Evolutionary conservation across 805 yeast genomes (phyloP), one percentile per base, ranked within the genome.

Genomic region (Wickerhamomyces queroliae): DNA sequence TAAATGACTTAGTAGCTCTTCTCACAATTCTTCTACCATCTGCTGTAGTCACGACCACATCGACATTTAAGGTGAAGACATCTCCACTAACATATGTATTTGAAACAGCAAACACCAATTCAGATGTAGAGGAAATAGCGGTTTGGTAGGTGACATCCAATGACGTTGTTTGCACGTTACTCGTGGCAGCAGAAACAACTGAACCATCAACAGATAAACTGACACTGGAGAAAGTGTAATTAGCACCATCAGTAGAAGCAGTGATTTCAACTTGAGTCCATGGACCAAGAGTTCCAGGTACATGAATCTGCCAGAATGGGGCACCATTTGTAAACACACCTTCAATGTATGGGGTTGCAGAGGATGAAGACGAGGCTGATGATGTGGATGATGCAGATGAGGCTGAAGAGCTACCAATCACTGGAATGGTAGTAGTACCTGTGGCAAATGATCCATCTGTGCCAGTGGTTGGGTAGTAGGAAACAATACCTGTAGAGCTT

Each of bases 1-100:
- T 20, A 11, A 21, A 33, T 10, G 33, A 7, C 15, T 28, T 6
- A 8, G 26, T 24, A 18, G 35, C 41, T 38, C 36, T 28, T 28
- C 21, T 31, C 16, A 35, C n/a, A n/a, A 19, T 23, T 74, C 2
- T 63, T 18, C n/a, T 15, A 13, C 19, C 26, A n/a, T 19, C 23
- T 17, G 35, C 19, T 13, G 22, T 11, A 11, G 21, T 31, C 4
- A 18, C n/a, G 7, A 18, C 16, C n/a, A 29, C 21, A 11, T 16
- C 21, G 11, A 17, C 18, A 7, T 29, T 25, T 21, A 11, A 5
- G 20, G 40, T 18, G 74, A 2, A 74, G 81, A 22, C 90, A 85
- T n/a, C 67, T 70, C 50, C 62, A 81, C 13, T 83, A 88, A 89
- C 62, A 73, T 29, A 56, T 62, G 21, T 77, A 83, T 54, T 84